phyloP scores from a whole-genome alignment of 352 stramenopile species.

The Vaucheria bursata region DNA sequence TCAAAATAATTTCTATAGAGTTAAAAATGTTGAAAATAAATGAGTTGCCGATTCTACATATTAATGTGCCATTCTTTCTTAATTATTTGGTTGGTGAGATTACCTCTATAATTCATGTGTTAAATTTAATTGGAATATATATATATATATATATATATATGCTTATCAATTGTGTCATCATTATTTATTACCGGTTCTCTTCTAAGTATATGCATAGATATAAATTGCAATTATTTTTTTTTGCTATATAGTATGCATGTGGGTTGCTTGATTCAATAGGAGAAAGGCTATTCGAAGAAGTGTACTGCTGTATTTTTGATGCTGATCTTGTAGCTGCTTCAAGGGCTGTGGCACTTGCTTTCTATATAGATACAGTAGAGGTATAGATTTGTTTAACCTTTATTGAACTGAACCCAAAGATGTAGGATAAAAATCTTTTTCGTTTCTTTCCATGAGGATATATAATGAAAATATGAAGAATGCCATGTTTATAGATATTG shows the following conservation, averaged over 20 bases:
- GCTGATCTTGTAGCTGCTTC: neutral
- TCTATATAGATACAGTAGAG: conserved; percentile 2
- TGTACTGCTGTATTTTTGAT: conserved; percentile 3
- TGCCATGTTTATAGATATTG: too few relatives aligned
- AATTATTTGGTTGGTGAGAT: neutral
- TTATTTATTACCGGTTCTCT: neutral
- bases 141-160: neutral
- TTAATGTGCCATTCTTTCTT: neutral
- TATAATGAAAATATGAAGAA: too few relatives aligned
- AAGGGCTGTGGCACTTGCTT: neutral
- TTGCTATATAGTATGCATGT: neutral
- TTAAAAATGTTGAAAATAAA: too few relatives aligned
- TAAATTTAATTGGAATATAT: neutral
- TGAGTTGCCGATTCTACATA: too few relatives aligned
- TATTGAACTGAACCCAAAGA: too few relatives aligned
- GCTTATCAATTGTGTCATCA: neutral
- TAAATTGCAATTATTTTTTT: too few relatives aligned
- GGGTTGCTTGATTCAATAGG: neutral
- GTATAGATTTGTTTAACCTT: neutral
- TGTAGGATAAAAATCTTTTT: too few relatives aligned
- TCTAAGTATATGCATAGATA: too few relatives aligned
- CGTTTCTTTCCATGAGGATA: too few relatives aligned
- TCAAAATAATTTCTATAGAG: too few relatives aligned
- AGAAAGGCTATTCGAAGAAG: neutral
- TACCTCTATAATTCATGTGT: neutral